Evolutionary conservation across 2,329 filamentous ascomycete genomes (phyloP).

Genomic region (Aspergillus costaricaensis): DNA sequence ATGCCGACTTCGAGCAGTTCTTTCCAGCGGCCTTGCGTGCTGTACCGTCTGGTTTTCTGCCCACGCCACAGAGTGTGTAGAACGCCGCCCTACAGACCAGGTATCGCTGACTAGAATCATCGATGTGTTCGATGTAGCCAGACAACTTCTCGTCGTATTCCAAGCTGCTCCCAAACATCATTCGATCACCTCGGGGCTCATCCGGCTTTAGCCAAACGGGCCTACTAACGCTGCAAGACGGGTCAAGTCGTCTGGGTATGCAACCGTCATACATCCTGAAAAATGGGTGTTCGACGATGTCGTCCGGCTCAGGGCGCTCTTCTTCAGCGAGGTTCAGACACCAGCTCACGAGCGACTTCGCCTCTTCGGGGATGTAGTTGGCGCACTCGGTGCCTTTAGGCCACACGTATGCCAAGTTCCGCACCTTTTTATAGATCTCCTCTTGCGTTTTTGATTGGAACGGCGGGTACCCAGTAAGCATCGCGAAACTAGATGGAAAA

Average conservation of each 20-base stretch:
- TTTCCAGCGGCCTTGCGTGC: conserved; percentile 47
- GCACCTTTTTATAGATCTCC: conserved; percentile 54
- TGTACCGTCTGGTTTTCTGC: conserved; percentile 44
- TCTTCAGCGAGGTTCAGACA: conserved; percentile 52
- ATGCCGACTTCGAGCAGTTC: conserved; percentile 48
- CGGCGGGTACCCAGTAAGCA: conserved; percentile 93
- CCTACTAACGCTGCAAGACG: conserved; percentile 40
- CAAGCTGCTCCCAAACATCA: conserved; percentile 47
- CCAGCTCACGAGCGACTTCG: conserved; percentile 50
- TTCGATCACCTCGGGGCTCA: conserved; percentile 50
- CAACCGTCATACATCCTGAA: conserved; percentile 53
- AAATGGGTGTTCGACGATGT: conserved; percentile 53
- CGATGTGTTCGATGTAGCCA: conserved; percentile 38
- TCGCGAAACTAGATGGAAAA: conserved; percentile 69
- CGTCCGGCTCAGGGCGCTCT: conserved; percentile 52
- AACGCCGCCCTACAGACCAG: conserved; percentile 44
- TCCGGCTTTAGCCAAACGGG: conserved; percentile 47
- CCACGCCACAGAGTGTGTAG: conserved; percentile 49
- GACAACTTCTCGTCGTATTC: conserved; percentile 44
- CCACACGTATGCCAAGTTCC: conserved; percentile 52
- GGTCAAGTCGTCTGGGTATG: conserved; percentile 48
- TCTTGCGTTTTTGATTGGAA: conserved; percentile 75
- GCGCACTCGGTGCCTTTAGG: conserved; percentile 46
- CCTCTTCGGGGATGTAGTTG: conserved; percentile 53
- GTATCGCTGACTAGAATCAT: conserved; percentile 41